phyloP scores from a whole-genome alignment of 2,329 filamentous ascomycete species.

The Akanthomyces lecanii region DNA sequence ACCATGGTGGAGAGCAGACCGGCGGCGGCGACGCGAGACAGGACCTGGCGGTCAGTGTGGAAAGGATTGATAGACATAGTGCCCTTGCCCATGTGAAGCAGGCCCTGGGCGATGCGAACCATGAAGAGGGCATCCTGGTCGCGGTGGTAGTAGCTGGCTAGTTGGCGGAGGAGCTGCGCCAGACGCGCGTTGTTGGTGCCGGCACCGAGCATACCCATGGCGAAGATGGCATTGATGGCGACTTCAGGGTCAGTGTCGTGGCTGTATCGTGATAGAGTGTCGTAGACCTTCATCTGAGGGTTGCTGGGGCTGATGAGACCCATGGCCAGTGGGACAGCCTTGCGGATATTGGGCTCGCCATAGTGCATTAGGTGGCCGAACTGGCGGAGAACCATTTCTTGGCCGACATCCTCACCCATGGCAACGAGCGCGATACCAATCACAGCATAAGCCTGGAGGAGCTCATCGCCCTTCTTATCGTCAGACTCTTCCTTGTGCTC shows the following conservation, averaged over 20 bases:
- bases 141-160: slow-evolving; percentile 97
- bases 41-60: slow-evolving; percentile 94
- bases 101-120: slow-evolving; percentile 96
- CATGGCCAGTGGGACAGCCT: slow-evolving; percentile 93
- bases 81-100: slow-evolving; percentile 98
- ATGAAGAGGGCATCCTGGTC: slow-evolving; percentile 97
- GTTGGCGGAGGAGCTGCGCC: slow-evolving; percentile 86
- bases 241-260: slow-evolving; percentile 99
- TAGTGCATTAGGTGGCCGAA: slow-evolving; percentile 99
- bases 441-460: slow-evolving; percentile 93
- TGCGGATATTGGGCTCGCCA: slow-evolving; percentile 93
- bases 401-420: slow-evolving; percentile 97
- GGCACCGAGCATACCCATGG: slow-evolving; percentile 94
- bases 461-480: slow-evolving; percentile 90
- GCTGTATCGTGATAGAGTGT: slow-evolving; percentile 93
- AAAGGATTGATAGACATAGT: slow-evolving; percentile 96
- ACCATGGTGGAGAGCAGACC: slow-evolving; percentile 87
- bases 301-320: slow-evolving; percentile 95
- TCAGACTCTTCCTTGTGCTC: slow-evolving; percentile 93
- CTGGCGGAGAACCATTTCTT: slow-evolving; percentile 97
- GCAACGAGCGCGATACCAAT: slow-evolving; percentile 89
- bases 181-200: slow-evolving; percentile 97
- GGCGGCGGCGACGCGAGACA: slow-evolving; percentile 85
- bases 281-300: slow-evolving; percentile 99
- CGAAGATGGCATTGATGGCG: slow-evolving; percentile 96